Conservation (phyloP, 352 stramenopile genomes). For the Elongisporangium anandrum region DNA sequence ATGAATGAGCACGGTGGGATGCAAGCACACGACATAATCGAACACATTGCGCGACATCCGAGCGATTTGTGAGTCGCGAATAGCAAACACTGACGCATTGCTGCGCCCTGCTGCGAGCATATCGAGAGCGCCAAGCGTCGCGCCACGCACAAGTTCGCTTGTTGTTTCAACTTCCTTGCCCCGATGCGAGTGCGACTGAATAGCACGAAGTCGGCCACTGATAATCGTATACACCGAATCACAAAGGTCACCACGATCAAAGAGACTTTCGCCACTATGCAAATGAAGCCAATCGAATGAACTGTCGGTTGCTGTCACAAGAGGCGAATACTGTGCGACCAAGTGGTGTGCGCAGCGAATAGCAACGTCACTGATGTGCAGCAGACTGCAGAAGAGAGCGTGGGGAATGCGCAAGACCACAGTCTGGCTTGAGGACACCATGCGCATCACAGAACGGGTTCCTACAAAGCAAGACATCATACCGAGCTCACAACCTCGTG, state of each 20-base stretch:
- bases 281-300: conserved; percentile 85
- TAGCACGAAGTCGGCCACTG: conserved; percentile 66
- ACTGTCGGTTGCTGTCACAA: conserved; percentile 70
- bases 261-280: conserved; percentile 75
- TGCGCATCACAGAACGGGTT: conserved; percentile 28
- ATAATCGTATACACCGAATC: conserved; percentile 82
- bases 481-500: conserved; percentile 60
- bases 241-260: conserved; percentile 69
- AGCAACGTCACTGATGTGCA: conserved; percentile 47
- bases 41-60: conserved; percentile 86
- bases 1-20: conserved; percentile 67
- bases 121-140: conserved; percentile 76
- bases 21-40: conserved; percentile 71
- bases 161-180: conserved; percentile 70
- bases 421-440: conserved; percentile 43
- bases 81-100: conserved; percentile 81
- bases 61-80: conserved; percentile 85
- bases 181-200: conserved; percentile 58
- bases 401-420: conserved; percentile 55
- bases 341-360: conserved; percentile 55
- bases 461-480: conserved; percentile 67
- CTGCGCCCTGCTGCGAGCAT: conserved; percentile 71
- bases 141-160: conserved; percentile 74
- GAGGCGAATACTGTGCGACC: conserved; percentile 61
- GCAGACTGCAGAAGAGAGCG: conserved; percentile 46